phyloP scores from a whole-genome alignment of 1,284 basidiomycete genomes.

The Sporisorium exsertum region DNA sequence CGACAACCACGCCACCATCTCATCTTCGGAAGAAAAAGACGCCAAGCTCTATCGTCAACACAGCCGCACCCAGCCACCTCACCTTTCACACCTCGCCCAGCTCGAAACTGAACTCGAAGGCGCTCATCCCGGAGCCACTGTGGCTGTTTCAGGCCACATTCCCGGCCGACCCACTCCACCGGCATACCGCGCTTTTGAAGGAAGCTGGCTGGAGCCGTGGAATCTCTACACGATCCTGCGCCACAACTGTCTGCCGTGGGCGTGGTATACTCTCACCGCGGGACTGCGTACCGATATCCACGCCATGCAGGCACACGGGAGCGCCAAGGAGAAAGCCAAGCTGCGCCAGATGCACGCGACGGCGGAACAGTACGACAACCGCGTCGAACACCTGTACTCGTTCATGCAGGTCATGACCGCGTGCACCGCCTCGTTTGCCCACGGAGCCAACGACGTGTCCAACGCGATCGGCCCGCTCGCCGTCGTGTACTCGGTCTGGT shows the following conservation, averaged over 20 bases:
- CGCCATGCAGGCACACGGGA: slow-evolving; percentile 37
- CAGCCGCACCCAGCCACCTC: not conserved
- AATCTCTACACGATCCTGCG: slow-evolving; percentile 47
- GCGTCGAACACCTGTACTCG: slow-evolving; percentile 51
- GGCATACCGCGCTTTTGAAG: slow-evolving; percentile 40
- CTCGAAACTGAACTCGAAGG: slow-evolving; percentile 35
- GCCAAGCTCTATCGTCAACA: slow-evolving; percentile 15
- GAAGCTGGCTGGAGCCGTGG: slow-evolving; percentile 46
- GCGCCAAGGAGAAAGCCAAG: slow-evolving; percentile 33
- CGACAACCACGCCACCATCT: slow-evolving; percentile 4
- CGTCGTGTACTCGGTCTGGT: slow-evolving; percentile 47
- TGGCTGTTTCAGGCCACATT: slow-evolving; percentile 8
- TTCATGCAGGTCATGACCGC: slow-evolving; percentile 56
- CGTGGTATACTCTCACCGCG: slow-evolving; percentile 30
- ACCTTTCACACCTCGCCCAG: slow-evolving; percentile 21
- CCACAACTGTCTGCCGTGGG: slow-evolving; percentile 43
- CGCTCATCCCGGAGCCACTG: slow-evolving; percentile 2
- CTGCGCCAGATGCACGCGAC: slow-evolving; percentile 39
- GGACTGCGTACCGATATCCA: slow-evolving; percentile 48
- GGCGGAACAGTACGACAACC: slow-evolving; percentile 48
- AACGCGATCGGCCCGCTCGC: slow-evolving; percentile 52
- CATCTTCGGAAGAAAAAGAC: slow-evolving; percentile 20
- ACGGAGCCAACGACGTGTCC: slow-evolving; percentile 53
- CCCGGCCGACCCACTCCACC: slow-evolving; percentile 40
- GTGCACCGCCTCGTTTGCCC: slow-evolving; percentile 49